These are phyloP conservation scores for Aureobasidium sp. DNA, from an alignment of 2,329 filamentous ascomycete species.

Conservation along the genomic window DNA sequence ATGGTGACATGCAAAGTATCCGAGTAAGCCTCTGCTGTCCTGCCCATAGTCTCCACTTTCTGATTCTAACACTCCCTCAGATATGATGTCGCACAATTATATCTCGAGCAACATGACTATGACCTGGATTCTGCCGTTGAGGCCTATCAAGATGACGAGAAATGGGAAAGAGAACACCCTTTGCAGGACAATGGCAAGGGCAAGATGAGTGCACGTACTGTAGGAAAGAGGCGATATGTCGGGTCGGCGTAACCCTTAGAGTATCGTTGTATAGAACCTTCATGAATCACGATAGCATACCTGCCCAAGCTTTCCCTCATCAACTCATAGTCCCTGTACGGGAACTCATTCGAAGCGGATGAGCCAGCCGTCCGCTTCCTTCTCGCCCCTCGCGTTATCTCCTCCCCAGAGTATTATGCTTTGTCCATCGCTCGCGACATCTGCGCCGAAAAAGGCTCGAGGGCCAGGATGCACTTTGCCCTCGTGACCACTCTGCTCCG, in stretches of 20 bases:
- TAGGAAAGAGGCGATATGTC: conserved; percentile 32
- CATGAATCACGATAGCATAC: neutral
- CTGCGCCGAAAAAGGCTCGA: conserved; percentile 36
- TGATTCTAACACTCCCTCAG: conserved; percentile 36
- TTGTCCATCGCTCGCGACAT: conserved; percentile 31
- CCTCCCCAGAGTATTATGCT: conserved; percentile 39
- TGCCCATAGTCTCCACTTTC: no score
- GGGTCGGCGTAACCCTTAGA: conserved; percentile 16
- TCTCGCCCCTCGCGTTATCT: conserved; percentile 36
- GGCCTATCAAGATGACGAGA: conserved; percentile 63
- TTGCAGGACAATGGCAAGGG: conserved; percentile 42
- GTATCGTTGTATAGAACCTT: neutral
- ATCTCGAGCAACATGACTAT: conserved; percentile 63
- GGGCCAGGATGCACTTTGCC: conserved; percentile 41
- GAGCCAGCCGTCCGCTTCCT: conserved; percentile 41
- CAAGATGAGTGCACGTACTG: conserved; percentile 32
- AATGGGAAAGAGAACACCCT: conserved; percentile 66
- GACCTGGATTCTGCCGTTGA: conserved; percentile 59
- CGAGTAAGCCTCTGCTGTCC: conserved; percentile 46
- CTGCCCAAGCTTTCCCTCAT: neutral
- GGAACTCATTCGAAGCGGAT: conserved; percentile 29
- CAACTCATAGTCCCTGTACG: neutral
- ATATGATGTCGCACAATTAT: conserved; percentile 65
- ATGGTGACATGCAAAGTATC: conserved; percentile 73
- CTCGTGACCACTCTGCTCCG: conserved; percentile 26